Evolutionary conservation across 1,284 basidiomycete genomes (phyloP), one percentile per base, ranked within the genome.

Genomic region (Entoloma clypeatum): DNA sequence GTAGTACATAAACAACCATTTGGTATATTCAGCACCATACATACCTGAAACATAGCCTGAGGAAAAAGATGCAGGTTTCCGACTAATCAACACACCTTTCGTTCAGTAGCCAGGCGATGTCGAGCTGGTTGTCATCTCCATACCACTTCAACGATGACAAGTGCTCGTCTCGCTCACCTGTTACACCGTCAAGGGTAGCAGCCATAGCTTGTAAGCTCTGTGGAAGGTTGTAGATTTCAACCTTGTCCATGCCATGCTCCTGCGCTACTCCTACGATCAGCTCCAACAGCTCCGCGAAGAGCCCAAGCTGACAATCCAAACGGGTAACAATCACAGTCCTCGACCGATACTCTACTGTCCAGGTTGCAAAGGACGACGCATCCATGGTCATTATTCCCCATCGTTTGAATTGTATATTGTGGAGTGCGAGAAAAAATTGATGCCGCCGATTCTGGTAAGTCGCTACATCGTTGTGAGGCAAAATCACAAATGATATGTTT

Each of bases 141-240:
- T 83, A 83, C 74, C 76, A 80, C 47, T 74, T 79, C 37, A 80
- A 62, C 0, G 72, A 63, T 3, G 77, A 67, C 14, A 81, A 49
- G 53, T 79, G 74, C 14, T 74, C 72, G 2, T 61, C 55, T 45
- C 78, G 62, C 21, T 60, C 52, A 16, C 50, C 50, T 1, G 66
- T 71, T 36, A 37, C 58, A 3, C 72, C 75, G 3, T 71, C 72
- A 1, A 63, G 47, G 9, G 49, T 46, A 14, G 50, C 39, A 4
- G 67, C 70, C 21, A 59, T 44, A 2, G 50, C 45, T 33, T 61
- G 47, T 22, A 80, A 53, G 14, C 64, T 50, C 9, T 53, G 45
- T 0, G 62, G 58, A 21, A 79, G 43, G 54, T 75, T 75, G 78
- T 81, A 84, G 1, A 72, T 58, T 50, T 82, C 79, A 17, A 84